Evolutionary conservation across 305 asterid species (phyloP), one percentile per base, ranked within the genome.

Genomic region (Lippia alba): DNA sequence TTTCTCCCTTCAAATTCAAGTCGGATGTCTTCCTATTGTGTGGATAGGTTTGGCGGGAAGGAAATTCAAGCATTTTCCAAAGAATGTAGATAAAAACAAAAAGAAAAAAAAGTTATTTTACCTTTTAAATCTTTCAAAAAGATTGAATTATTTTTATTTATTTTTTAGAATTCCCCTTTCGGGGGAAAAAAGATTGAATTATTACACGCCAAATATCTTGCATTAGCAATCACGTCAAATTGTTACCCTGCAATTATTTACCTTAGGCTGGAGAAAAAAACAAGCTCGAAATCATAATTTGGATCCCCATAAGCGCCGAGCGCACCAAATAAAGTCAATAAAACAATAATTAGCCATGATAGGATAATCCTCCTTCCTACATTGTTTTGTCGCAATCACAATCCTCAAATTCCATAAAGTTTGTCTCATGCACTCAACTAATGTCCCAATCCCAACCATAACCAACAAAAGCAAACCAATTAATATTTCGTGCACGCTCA

Each of bases 311-410:
- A 36, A 40, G 66, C 53, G 30, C 62, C 73, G 12, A 3, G 17
- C 50, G 48, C 57, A 70, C 81, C 79, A 41, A 78, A 73, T 67
- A 78, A 78, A 84, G 86, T 74, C 51, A 53, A 74, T 51, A 39
- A 65, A 65, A 17, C 40, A 76, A 76, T 80, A 44, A 80, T 66
- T 78, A 40, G 66, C 55, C 20, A 73, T 70, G 48, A 70, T 79
- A 45, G 36, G 30, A 24, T 24, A 24, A 24, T 24, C 30, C 30
- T 24, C 30, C 30, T 12, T 16, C 17, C 24, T 45, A 59, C 71
- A 61, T 3, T 58, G 61, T 63, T 70, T 72, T 56, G 53, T 53
- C 71, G 34, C 50, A 54, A 39, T 64, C 76, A 74, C 70, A 53
- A 57, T 66, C 72, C 56, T 56, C 36, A 19, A 41, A 0, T 1